These are phyloP conservation scores for Pythium biforme DNA, from an alignment of 352 stramenopile species.

Conservation along the genomic window DNA sequence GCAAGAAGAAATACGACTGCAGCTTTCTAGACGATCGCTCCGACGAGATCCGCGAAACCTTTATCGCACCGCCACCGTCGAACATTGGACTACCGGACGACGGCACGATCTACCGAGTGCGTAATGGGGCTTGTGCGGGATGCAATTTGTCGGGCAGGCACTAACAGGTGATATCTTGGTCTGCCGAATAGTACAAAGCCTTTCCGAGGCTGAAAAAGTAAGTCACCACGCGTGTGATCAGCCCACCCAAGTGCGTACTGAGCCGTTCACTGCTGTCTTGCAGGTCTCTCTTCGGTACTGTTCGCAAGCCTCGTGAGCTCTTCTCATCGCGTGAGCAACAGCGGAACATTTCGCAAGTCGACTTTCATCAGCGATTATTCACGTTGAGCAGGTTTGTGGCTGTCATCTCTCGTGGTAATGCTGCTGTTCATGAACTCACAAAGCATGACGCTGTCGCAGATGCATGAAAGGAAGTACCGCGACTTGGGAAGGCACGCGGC, in stretches of 20 bases:
- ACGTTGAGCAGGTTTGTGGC: slow-evolving; percentile 51
- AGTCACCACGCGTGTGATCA: background rate
- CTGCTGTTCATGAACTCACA: background rate
- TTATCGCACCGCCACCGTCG: slow-evolving; percentile 75
- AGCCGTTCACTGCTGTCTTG: background rate
- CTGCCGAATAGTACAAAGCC: slow-evolving; percentile 59
- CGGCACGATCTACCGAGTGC: slow-evolving; percentile 72
- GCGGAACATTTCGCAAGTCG: slow-evolving; percentile 66
- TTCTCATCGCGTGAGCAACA: slow-evolving; percentile 72
- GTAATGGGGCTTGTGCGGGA: slow-evolving; percentile 2
- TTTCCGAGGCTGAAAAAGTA: slow-evolving; percentile 85
- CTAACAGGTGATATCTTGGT: background rate
- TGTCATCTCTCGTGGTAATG: background rate
- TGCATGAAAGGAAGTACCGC: slow-evolving; percentile 49
- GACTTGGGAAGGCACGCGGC: slow-evolving; percentile 65
- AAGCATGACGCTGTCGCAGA: slow-evolving; percentile 19
- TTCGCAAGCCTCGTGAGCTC: slow-evolving; percentile 71
- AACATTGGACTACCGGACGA: slow-evolving; percentile 80
- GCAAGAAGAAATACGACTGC: slow-evolving; percentile 84
- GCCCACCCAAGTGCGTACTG: background rate
- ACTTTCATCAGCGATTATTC: slow-evolving; percentile 75
- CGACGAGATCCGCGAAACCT: slow-evolving; percentile 80
- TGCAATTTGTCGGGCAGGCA: background rate
- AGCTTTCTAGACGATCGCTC: slow-evolving; percentile 76
- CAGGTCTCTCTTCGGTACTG: slow-evolving; percentile 68